These are phyloP conservation scores for Rosa lucieae DNA, from an alignment of 306 rosid genomes.

Conservation along the genomic window DNA sequence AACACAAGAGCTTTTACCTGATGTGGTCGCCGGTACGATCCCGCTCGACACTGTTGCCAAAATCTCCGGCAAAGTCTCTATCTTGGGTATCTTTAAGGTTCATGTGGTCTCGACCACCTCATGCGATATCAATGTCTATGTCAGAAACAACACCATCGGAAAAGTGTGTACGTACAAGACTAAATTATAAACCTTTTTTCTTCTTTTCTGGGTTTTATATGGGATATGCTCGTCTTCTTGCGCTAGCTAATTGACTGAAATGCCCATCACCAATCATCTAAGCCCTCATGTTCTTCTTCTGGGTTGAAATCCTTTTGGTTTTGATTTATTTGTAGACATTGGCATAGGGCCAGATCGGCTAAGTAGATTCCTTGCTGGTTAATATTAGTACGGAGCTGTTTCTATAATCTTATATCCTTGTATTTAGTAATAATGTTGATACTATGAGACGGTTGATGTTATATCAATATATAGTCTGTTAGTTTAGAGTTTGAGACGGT, in stretches of 20 bases:
- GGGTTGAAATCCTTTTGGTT: neutral
- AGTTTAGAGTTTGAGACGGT: neutral
- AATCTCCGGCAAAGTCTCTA: conserved; percentile 38
- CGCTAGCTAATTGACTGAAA: neutral
- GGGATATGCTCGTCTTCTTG: neutral
- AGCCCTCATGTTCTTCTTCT: neutral
- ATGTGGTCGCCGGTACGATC: conserved; percentile 34
- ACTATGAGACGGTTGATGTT: neutral
- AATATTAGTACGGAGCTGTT: neutral
- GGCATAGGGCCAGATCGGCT: neutral
- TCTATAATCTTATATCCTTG: neutral
- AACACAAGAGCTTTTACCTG: conserved; percentile 25
- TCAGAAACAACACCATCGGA: conserved; percentile 17
- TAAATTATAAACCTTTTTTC: conserved; percentile 27
- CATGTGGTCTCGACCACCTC: conserved; percentile 35
- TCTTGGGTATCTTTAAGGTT: conserved; percentile 48
- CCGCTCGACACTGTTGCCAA: conserved; percentile 40
- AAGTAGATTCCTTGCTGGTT: conserved; percentile 1
- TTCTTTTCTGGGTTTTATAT: neutral
- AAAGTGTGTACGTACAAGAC: conserved; percentile 40
- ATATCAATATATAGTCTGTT: neutral
- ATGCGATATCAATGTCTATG: conserved; percentile 48
- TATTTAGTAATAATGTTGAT: neutral
- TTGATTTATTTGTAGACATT: neutral
- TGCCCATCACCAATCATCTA: neutral